A percentile compares a stretch with the other conserved stretches of the same genome.
These are phyloP conservation scores for Colletotrichum sp. DNA, from an alignment of 2,329 filamentous ascomycete genomes.

Conservation along the genomic window DNA sequence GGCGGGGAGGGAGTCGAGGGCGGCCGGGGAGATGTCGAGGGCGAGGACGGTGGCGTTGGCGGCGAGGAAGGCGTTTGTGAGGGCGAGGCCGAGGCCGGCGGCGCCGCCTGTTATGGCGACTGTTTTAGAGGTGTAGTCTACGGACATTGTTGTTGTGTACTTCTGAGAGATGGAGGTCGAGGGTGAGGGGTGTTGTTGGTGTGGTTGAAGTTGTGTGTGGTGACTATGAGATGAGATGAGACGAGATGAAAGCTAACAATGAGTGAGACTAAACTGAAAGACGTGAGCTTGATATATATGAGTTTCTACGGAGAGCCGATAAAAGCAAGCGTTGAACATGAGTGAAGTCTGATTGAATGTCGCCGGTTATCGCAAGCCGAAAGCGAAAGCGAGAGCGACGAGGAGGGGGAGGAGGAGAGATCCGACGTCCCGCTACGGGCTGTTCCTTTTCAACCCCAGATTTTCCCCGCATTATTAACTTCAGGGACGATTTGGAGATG, in stretches of 20 bases:
- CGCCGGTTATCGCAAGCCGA: neutral
- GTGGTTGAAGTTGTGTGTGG: neutral
- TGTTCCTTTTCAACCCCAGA: neutral
- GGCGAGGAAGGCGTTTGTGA: neutral
- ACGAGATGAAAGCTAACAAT: neutral
- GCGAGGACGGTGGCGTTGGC: constrained; percentile 3
- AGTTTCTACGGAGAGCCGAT: rapidly evolving
- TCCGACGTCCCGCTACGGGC: neutral
- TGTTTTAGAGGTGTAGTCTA: constrained; percentile 12
- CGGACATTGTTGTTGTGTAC: neutral
- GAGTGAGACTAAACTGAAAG: neutral
- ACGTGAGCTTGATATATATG: neutral
- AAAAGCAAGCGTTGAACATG: neutral
- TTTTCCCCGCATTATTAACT: neutral
- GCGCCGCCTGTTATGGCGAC: constrained; percentile 8
- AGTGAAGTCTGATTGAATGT: neutral
- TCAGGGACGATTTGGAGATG: neutral
- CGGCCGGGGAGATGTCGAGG: neutral
- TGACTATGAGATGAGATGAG: neutral
- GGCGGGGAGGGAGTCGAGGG: neutral
- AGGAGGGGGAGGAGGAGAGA: neutral
- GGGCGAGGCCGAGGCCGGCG: neutral
- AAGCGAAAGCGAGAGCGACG: neutral
- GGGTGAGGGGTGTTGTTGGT: too few species aligned
- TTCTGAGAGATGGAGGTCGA: too few species aligned